A percentile compares a stretch with the other conserved stretches of the same genome.
Conservation (phyloP, 495 filamentous ascomycete species). For the Corynascus novoguineensis region DNA sequence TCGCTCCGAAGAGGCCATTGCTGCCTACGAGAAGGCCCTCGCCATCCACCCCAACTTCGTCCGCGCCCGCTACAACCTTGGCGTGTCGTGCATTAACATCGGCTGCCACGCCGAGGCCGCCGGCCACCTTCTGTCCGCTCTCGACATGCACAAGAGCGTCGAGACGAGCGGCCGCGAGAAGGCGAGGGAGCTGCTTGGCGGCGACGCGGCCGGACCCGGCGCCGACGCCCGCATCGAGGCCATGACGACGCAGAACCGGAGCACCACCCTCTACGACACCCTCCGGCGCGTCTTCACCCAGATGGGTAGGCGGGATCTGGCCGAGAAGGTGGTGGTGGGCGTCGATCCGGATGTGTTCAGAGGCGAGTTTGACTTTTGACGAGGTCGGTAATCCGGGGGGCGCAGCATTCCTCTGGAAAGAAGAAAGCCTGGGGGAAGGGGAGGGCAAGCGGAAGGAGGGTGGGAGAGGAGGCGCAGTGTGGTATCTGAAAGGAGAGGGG, state of each 20-base stretch:
- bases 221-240: conserved; percentile 65
- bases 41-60: conserved; percentile 91
- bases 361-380: conserved; percentile 52
- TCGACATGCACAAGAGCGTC: conserved; percentile 95
- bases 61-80: conserved; percentile 92
- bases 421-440: background rate
- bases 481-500: conserved; percentile 17
- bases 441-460: background rate
- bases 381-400: conserved; percentile 20
- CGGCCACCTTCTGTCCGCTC: conserved; percentile 84
- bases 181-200: conserved; percentile 73
- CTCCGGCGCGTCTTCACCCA: conserved; percentile 85
- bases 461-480: background rate
- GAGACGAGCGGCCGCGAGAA: conserved; percentile 79
- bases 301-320: conserved; percentile 85
- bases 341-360: conserved; percentile 91
- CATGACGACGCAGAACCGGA: conserved; percentile 86
- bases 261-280: conserved; percentile 93
- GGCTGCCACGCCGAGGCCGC: conserved; percentile 90
- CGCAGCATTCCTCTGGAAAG: background rate
- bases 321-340: conserved; percentile 76
- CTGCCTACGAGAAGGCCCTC: conserved; percentile 89
- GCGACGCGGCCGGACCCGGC: conserved; percentile 37
- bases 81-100: conserved; percentile 95
- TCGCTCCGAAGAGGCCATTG: conserved; percentile 89